A percentile compares a stretch with the other conserved stretches of the same genome.
Evolutionary conservation across 768 basidiomycete species (phyloP).

Genomic region (Lactifluus volemus): DNA sequence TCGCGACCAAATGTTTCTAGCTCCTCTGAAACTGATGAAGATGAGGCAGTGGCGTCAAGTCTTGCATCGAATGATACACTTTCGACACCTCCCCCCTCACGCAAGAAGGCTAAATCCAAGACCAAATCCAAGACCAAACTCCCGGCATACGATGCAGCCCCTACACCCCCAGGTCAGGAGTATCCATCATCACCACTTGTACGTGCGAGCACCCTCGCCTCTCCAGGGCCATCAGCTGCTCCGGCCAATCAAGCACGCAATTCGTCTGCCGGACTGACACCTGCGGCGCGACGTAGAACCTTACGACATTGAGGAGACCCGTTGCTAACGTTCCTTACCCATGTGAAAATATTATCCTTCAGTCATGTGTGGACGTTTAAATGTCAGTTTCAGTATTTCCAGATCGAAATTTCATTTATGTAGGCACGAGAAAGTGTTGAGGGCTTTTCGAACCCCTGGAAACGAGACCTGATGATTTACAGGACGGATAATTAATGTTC

Average conservation of each 20-base stretch:
- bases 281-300: conserved; percentile 6
- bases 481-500: not conserved
- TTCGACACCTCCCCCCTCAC: conserved; percentile 17
- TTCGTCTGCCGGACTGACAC: conserved; percentile 17
- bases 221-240: conserved; percentile 3
- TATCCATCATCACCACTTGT: conserved; percentile 15
- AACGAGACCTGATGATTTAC: not conserved
- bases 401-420: not conserved
- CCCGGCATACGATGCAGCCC: conserved; percentile 16
- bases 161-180: not conserved
- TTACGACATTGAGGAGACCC: conserved; percentile 1
- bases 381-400: not conserved
- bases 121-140: not conserved
- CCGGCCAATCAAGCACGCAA: not conserved
- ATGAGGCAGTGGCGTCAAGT: conserved; percentile 12
- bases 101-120: not conserved
- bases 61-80: conserved; percentile 18
- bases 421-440: not conserved
- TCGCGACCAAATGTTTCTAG: conserved; percentile 8
- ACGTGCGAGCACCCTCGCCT: not conserved
- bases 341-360: not conserved
- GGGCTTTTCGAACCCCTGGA: not conserved
- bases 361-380: not conserved
- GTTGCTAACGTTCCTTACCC: not conserved
- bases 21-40: conserved; percentile 17